phyloP scores from a whole-genome alignment of 2,329 filamentous ascomycete genomes.

The Dactylella cylindrospora region DNA sequence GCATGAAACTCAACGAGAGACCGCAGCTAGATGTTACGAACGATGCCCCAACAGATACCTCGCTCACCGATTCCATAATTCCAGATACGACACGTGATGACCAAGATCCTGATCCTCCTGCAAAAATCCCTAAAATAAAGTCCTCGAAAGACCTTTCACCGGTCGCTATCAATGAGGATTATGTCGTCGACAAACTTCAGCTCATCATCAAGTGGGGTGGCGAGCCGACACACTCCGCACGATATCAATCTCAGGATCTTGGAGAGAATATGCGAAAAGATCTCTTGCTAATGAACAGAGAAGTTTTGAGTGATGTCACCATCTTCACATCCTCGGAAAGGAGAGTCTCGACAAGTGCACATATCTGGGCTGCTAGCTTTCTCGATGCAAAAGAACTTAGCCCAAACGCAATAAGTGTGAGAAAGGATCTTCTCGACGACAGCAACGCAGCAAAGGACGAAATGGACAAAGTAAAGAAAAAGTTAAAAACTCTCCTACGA shows the following conservation, averaged over 20 bases:
- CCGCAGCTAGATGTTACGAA: conserved; percentile 47
- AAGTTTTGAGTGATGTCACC: conserved; percentile 86
- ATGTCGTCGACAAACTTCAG: conserved; percentile 93
- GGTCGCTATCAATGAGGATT: conserved; percentile 86
- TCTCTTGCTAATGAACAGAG: conserved; percentile 84
- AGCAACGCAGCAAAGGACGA: conserved; percentile 98
- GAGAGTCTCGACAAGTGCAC: conserved; percentile 86
- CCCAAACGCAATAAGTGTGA: conserved; percentile 81
- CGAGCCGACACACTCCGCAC: conserved; percentile 93
- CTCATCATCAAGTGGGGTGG: conserved; percentile 99
- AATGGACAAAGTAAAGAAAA: conserved; percentile 97
- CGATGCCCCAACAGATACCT: conserved; percentile 45
- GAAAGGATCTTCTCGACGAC: conserved; percentile 93
- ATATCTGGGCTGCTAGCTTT: conserved; percentile 92
- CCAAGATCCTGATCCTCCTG: conserved; percentile 52
- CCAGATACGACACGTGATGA: conserved; percentile 38
- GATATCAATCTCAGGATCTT: conserved; percentile 93
- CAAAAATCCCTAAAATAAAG: conserved; percentile 60
- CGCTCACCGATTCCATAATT: conserved; percentile 22
- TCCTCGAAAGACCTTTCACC: conserved; percentile 32
- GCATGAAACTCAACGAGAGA: conserved; percentile 57
- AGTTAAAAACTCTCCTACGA: conserved; percentile 86
- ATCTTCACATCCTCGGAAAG: conserved; percentile 96
- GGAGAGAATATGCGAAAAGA: conserved; percentile 96
- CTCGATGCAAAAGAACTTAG: conserved; percentile 81